phyloP scores from a whole-genome alignment of 139 green algal genomes.

The Penium margaritaceum region DNA sequence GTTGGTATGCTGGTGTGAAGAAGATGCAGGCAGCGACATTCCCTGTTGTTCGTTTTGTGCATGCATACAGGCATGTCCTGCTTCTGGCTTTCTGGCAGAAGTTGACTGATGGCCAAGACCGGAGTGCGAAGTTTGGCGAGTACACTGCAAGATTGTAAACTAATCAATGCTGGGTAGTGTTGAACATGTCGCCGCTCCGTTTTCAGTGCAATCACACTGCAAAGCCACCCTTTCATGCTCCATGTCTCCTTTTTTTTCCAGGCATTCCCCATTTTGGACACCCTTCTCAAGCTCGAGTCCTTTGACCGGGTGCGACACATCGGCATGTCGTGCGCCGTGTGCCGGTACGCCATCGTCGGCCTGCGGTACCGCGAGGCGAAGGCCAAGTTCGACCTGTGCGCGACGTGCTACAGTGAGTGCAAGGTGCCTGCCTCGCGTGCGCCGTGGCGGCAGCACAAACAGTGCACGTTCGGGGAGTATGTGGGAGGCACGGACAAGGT shows the following conservation, averaged over 20 bases:
- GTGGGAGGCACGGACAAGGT: conserved; percentile 4
- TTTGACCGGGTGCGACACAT: conserved; percentile 25
- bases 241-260: neutral
- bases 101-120: neutral
- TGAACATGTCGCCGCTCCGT: neutral
- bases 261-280: conserved; percentile 17
- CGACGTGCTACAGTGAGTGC: conserved; percentile 35
- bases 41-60: too few species aligned
- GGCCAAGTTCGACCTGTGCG: conserved; percentile 23
- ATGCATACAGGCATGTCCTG: too few species aligned
- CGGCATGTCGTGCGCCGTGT: conserved; percentile 31
- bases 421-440: conserved; percentile 37
- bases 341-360: conserved; percentile 31
- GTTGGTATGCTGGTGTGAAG: too few species aligned
- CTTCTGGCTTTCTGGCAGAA: conserved; percentile 1
- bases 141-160: neutral
- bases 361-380: conserved; percentile 28
- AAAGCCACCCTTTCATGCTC: neutral
- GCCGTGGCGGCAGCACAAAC: too few species aligned
- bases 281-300: conserved; percentile 20
- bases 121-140: neutral
- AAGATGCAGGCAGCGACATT: too few species aligned
- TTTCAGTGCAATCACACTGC: neutral
- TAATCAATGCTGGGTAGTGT: neutral
- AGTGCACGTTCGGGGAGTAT: neutral